Percentiles rank a stretch among this genome's conserved stretches.
Conservation (phyloP, 1,139 yeast species). For the Sugiyamaella pinicola region DNA sequence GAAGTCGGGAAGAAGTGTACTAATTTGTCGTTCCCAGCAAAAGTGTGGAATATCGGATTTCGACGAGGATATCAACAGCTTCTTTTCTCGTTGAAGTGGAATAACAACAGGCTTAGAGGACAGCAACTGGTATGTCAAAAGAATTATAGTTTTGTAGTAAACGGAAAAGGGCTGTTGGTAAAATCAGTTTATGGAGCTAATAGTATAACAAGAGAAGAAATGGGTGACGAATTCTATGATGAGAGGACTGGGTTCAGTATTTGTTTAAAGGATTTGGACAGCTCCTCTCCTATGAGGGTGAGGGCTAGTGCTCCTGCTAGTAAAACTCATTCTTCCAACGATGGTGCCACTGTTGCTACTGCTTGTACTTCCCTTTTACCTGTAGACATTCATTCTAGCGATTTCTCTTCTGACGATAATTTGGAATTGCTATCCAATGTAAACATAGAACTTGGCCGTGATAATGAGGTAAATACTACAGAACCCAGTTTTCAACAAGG, state of each 20-base stretch:
- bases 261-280: conserved; percentile 11
- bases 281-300: conserved; percentile 11
- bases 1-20: no score
- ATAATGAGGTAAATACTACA: not conserved
- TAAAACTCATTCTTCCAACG: no score
- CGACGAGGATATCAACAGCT: conserved; percentile 9
- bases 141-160: conserved; percentile 9
- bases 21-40: not conserved
- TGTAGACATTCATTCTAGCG: conserved; percentile 7
- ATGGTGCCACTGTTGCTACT: no score
- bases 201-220: not conserved
- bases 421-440: not conserved
- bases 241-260: conserved; percentile 10
- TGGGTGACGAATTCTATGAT: conserved; percentile 12
- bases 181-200: not conserved
- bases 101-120: not conserved
- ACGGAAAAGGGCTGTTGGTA: conserved; percentile 13
- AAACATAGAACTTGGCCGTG: not conserved
- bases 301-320: no score
- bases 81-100: conserved; percentile 15
- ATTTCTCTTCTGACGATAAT: conserved; percentile 14
- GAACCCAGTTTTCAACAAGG: not conserved
- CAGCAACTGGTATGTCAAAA: conserved; percentile 6
- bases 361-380: no score
- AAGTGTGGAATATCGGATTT: not conserved